Base-by-base conservation (phyloP, 2,329 filamentous ascomycete species). In the Ceratocystis ficicola region DNA sequence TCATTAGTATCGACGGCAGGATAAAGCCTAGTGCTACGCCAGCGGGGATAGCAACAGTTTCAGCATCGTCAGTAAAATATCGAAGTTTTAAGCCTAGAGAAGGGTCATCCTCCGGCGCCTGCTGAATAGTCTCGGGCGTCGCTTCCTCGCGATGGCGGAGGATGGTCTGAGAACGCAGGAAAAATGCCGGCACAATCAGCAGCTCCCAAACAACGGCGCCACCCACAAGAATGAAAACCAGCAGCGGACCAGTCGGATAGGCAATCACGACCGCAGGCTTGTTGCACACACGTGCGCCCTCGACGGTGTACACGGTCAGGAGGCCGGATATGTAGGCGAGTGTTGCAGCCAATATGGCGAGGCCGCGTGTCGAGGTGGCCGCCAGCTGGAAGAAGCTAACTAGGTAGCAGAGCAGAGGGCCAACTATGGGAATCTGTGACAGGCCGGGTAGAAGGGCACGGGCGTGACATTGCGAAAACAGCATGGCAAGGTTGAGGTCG, bases 1-100 rank as follows among this genome's bases (percentile, higher is more conserved):
- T 74, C 77, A 82, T 79, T 44, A 77, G 67, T 3, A 76, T 48
- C 0, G 79, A 77, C 0, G 80, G 80, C 1, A 79, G 68, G 55
- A 79, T 73, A 69, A 76, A 82, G 44, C 80, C 80, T 8, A 80
- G 60, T 0, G 76, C 74, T 0, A 83, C 77, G 28, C 77, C 78
- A 30, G 77, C 69, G 6, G 81, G 80, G 22, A 83, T 81, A 30
- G 84, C 83, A 66, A 84, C 77, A 67, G 81, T 80, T 72, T 87
- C 85, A 1, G 81, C 74, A 25, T 73, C 73, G 5, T 74, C 44
- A 10, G 65, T 52, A 12, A 82, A 72, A 67, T 77, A 75, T 7
- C 78, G 75, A 67, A 71, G 69, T 44, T 71, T 66, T 62, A 70
- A 66, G 52, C 72, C 73, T 46, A 74, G 69, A 8, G 71, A 71